A percentile compares a stretch with the other conserved stretches of the same genome.
Conservation (phyloP, 768 basidiomycete species). For the Lanmaoa rubissima region DNA sequence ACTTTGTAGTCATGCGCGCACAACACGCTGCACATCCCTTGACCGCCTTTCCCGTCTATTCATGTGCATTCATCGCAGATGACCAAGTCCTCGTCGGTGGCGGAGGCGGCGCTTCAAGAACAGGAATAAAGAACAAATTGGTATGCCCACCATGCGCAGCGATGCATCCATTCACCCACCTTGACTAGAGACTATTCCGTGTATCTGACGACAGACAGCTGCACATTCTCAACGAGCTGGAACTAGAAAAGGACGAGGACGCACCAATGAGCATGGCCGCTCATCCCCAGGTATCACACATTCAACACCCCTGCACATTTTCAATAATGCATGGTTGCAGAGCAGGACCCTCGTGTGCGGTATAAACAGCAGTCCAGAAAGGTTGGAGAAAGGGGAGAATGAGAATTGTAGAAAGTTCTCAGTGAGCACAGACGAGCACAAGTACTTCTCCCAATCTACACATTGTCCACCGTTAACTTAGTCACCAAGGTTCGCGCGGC, state of each 20-base stretch:
- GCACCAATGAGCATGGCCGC: slow-evolving; percentile 95
- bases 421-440: slow-evolving; percentile 46
- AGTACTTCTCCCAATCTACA: slow-evolving; percentile 40
- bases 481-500: slow-evolving; percentile 20
- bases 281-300: slow-evolving; percentile 49
- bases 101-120: slow-evolving; percentile 82
- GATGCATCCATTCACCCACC: slow-evolving; percentile 6
- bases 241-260: slow-evolving; percentile 81
- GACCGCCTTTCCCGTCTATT: slow-evolving; percentile 85
- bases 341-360: slow-evolving; percentile 71
- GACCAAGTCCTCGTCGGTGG: slow-evolving; percentile 79
- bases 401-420: slow-evolving; percentile 80
- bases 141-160: slow-evolving; percentile 36
- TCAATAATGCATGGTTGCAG: slow-evolving; percentile 26
- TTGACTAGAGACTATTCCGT: slow-evolving; percentile 62
- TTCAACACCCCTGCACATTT: neutral
- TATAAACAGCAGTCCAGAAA: slow-evolving; percentile 73
- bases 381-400: slow-evolving; percentile 65
- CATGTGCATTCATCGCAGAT: slow-evolving; percentile 75
- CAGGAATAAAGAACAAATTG: slow-evolving; percentile 92
- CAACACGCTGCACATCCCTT: slow-evolving; percentile 77
- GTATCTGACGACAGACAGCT: slow-evolving; percentile 53
- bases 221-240: slow-evolving; percentile 61
- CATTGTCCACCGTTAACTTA: slow-evolving; percentile 10
- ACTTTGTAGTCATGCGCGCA: slow-evolving; percentile 58